Conservation (phyloP, 1,284 basidiomycete species). For the Chondrostereum purpureum region DNA sequence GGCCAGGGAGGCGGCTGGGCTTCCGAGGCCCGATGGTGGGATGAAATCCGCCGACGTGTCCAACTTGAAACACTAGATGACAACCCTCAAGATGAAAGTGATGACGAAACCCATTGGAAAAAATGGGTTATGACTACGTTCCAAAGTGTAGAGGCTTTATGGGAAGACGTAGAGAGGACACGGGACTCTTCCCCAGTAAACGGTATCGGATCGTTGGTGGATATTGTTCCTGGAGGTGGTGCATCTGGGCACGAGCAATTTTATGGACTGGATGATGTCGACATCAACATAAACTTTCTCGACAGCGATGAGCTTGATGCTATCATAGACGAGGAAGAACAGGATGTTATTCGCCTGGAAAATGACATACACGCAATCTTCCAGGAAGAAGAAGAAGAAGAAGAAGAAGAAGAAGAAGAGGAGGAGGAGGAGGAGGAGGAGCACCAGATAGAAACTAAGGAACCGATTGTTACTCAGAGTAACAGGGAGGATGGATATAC, state of each 20-base stretch:
- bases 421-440: conserved; percentile 4
- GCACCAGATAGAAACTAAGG: no score
- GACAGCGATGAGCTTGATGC: conserved; percentile 17
- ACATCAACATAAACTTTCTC: conserved; percentile 17
- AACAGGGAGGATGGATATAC: no score
- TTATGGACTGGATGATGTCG: conserved; percentile 19
- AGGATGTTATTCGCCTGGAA: conserved; percentile 6
- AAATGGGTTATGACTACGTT: conserved; percentile 80
- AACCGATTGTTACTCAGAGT: no score
- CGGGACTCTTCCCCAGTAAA: no score
- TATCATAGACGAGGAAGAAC: conserved; percentile 20
- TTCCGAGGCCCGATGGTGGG: conserved; percentile 65
- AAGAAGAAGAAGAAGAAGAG: neutral
- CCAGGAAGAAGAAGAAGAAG: conserved; percentile 1
- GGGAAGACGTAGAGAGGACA: conserved; percentile 51
- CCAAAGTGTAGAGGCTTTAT: conserved; percentile 75
- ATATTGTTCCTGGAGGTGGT: conserved; percentile 1
- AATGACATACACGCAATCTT: neutral
- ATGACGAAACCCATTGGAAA: conserved; percentile 47
- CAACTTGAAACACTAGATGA: conserved; percentile 35
- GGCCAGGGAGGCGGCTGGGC: conserved; percentile 58
- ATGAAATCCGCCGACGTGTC: conserved; percentile 51
- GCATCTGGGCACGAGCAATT: conserved; percentile 2
- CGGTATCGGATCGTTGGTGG: no score
- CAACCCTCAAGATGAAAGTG: conserved; percentile 21